These are phyloP conservation scores for Diaporthe batatas DNA, from an alignment of 2,329 filamentous ascomycete genomes.

Conservation along the genomic window DNA sequence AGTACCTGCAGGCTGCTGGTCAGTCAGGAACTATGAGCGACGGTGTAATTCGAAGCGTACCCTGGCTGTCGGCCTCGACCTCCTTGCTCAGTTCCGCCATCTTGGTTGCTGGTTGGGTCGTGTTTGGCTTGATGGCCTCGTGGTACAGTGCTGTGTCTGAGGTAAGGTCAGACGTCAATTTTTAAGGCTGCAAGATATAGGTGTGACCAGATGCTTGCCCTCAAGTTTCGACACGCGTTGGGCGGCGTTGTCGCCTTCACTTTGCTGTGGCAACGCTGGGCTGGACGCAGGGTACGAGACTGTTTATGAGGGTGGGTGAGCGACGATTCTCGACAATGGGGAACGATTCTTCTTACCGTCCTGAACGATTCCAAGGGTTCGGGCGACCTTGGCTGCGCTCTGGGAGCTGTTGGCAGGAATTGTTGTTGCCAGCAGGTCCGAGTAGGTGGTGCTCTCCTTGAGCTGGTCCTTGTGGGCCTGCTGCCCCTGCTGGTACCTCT, in stretches of 20 bases:
- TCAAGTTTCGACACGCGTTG: background rate
- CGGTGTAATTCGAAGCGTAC: background rate
- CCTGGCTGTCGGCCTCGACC: background rate
- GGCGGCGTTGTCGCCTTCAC: too few species aligned
- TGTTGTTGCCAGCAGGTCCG: slow-evolving; percentile 19
- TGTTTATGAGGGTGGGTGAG: background rate
- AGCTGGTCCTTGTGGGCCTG: background rate
- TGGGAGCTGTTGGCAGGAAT: slow-evolving; percentile 8
- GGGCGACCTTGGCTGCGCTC: slow-evolving; percentile 20
- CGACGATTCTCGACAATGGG: fast-evolving
- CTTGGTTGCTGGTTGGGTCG: background rate
- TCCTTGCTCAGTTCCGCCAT: slow-evolving; percentile 2
- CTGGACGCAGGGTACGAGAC: background rate
- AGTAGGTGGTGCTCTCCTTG: slow-evolving; percentile 14
- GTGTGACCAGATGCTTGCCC: background rate
- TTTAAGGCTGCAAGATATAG: background rate
- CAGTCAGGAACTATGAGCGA: background rate
- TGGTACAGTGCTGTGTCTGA: slow-evolving; percentile 18
- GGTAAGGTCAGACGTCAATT: background rate
- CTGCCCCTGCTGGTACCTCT: background rate
- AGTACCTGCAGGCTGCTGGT: background rate
- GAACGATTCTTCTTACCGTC: background rate
- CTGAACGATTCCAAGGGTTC: slow-evolving; percentile 11
- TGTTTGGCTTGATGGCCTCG: slow-evolving; percentile 6
- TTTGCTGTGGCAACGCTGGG: background rate